phyloP scores from a whole-genome alignment of 192 early-diverging fungal genomes.

The Ramicandelaber brevisporus region DNA sequence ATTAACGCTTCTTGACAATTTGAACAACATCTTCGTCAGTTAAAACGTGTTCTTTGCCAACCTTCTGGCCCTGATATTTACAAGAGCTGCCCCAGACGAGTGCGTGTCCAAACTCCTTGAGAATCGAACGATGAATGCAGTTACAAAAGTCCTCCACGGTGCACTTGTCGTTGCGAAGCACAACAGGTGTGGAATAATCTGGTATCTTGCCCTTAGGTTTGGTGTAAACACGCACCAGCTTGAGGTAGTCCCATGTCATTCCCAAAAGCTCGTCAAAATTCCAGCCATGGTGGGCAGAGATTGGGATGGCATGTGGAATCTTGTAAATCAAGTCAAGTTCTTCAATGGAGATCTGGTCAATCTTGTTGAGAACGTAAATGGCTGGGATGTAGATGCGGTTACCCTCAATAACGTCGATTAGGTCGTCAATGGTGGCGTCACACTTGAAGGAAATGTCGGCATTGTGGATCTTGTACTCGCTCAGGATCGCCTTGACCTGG shows the following conservation, averaged over 20 bases:
- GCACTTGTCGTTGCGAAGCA: conserved; percentile 39
- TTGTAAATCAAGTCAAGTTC: conserved; percentile 91
- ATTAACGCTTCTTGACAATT: conserved; percentile 36
- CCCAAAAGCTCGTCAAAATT: conserved; percentile 96
- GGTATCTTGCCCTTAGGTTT: conserved; percentile 89
- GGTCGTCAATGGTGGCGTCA: conserved; percentile 79
- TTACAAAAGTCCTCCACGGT: conserved; percentile 86
- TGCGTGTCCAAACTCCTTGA: conserved; percentile 77
- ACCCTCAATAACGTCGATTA: conserved; percentile 95
- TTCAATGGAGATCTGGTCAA: conserved; percentile 88
- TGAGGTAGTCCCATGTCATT: conserved; percentile 49
- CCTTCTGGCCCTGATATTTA: conserved; percentile 96
- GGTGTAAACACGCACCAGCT: conserved; percentile 62
- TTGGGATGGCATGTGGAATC: conserved; percentile 80
- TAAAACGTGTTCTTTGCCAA: conserved; percentile 77
- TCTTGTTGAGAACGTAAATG: conserved; percentile 96
- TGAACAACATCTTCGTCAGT: conserved; percentile 95
- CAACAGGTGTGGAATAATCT: conserved; percentile 83
- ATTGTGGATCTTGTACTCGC: conserved; percentile 91
- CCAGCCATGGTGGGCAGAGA: conserved; percentile 60
- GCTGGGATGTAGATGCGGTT: conserved; percentile 85
- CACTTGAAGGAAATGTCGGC: conserved; percentile 86
- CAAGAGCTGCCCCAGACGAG: conserved; percentile 88
- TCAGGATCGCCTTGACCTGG: conserved; percentile 74
- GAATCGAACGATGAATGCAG: conserved; percentile 80